Evolutionary conservation across 202 grass and related monocot species (phyloP).

Genomic region (Tripidium arundinaceum): DNA sequence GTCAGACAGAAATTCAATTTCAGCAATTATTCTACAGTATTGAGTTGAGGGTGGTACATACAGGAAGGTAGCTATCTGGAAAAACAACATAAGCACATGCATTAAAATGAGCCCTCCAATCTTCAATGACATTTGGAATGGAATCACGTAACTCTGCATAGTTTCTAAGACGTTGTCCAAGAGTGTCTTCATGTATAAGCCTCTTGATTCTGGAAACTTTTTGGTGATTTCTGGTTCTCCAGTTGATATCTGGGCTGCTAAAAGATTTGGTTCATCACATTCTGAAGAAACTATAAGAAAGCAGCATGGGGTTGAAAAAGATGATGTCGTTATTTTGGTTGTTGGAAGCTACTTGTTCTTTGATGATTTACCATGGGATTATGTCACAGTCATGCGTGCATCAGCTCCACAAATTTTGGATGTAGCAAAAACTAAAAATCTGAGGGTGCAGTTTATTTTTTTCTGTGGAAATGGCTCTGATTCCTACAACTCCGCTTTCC

Average conservation of each 20-base stretch:
- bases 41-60: slow-evolving; percentile 39
- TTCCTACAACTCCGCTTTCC: slow-evolving; percentile 62
- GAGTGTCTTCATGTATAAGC: slow-evolving; percentile 87
- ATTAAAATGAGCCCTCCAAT: slow-evolving; percentile 82
- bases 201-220: slow-evolving; percentile 84
- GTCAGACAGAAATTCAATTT: slow-evolving; percentile 38
- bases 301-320: slow-evolving; percentile 55
- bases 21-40: slow-evolving; percentile 26
- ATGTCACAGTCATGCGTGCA: slow-evolving; percentile 52
- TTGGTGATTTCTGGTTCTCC: slow-evolving; percentile 86
- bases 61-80: slow-evolving; percentile 83
- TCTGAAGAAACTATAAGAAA: slow-evolving; percentile 42
- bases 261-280: slow-evolving; percentile 56
- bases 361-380: slow-evolving; percentile 88
- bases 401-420: slow-evolving; percentile 59
- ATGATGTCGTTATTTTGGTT: slow-evolving; percentile 73
- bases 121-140: slow-evolving; percentile 57
- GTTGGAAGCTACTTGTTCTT: slow-evolving; percentile 71
- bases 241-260: slow-evolving; percentile 61
- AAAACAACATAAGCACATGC: slow-evolving; percentile 78
- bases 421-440: slow-evolving; percentile 50
- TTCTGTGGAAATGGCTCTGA: slow-evolving; percentile 73
- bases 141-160: slow-evolving; percentile 37
- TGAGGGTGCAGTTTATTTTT: slow-evolving; percentile 62
- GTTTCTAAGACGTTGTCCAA: slow-evolving; percentile 58